These are phyloP conservation scores for Eremothecium gossypii DNA, from an alignment of 1,139 yeast species.

Conservation along the genomic window DNA sequence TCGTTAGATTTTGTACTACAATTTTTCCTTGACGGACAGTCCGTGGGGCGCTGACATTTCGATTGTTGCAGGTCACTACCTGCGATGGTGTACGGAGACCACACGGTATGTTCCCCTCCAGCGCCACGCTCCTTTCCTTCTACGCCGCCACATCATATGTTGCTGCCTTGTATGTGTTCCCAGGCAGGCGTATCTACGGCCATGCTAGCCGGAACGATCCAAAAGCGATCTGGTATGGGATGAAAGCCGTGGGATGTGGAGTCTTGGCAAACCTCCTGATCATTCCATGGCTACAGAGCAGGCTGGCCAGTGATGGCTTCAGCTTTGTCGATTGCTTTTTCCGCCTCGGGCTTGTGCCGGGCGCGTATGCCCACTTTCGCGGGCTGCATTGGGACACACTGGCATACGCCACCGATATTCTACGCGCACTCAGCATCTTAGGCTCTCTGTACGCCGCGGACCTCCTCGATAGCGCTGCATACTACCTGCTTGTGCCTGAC, in stretches of 20 bases:
- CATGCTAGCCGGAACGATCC: constrained; percentile 40
- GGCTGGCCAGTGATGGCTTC: constrained; percentile 7
- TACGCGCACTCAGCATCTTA: constrained; percentile 31
- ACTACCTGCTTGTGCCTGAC: constrained; percentile 27
- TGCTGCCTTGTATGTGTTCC: constrained; percentile 16
- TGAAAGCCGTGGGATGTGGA: constrained; percentile 25
- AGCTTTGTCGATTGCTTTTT: constrained; percentile 12
- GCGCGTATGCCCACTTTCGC: constrained; percentile 12
- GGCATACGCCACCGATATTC: constrained; percentile 22
- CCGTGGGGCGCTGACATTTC: too few species aligned
- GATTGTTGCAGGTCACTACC: neutral
- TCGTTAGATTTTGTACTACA: neutral
- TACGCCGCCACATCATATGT: constrained; percentile 26
- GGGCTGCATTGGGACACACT: constrained; percentile 10
- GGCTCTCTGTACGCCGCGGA: constrained; percentile 51
- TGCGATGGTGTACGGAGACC: neutral
- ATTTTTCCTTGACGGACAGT: neutral
- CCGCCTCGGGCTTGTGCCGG: constrained; percentile 28
- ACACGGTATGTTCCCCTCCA: neutral
- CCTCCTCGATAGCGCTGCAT: constrained; percentile 32
- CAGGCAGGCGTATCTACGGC: constrained; percentile 14
- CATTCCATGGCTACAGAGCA: constrained; percentile 25
- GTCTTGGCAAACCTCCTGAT: constrained; percentile 22
- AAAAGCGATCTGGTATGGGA: constrained; percentile 31
- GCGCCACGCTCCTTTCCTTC: constrained; percentile 10